These are phyloP conservation scores for Boletus mariae DNA, from an alignment of 1,284 basidiomycete genomes.

Conservation along the genomic window DNA sequence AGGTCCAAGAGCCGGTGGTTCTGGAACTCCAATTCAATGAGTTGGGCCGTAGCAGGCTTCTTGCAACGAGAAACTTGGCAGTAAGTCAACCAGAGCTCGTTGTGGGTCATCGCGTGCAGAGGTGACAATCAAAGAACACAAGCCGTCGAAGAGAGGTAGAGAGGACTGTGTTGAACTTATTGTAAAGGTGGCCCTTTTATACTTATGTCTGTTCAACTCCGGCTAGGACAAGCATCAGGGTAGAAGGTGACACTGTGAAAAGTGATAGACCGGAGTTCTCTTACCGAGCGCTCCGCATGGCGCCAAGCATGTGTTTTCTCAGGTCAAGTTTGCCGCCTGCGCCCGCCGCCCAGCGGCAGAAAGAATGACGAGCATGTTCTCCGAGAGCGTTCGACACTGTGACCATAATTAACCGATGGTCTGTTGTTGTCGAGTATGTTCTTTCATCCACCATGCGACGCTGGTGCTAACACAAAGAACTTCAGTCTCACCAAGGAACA, in stretches of 20 bases:
- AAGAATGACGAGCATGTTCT: background rate
- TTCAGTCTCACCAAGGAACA: no score
- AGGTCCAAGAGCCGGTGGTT: slow-evolving; percentile 39
- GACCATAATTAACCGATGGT: background rate
- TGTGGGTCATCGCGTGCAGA: slow-evolving; percentile 26
- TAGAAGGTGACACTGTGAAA: slow-evolving; percentile 10
- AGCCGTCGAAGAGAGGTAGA: slow-evolving; percentile 1
- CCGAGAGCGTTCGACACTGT: background rate
- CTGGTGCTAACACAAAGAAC: no score
- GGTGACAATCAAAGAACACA: background rate
- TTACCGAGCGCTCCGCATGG: background rate
- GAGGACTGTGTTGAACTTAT: background rate
- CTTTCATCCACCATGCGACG: background rate
- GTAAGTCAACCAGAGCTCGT: slow-evolving; percentile 47
- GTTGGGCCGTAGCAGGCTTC: slow-evolving; percentile 41
- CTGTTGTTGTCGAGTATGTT: background rate
- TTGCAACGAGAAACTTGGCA: slow-evolving; percentile 41
- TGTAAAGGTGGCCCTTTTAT: slow-evolving; percentile 12
- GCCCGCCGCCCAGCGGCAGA: background rate
- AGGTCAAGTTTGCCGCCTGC: background rate
- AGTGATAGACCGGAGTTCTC: background rate
- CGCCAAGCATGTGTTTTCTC: background rate
- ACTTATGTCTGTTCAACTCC: background rate
- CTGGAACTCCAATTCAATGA: slow-evolving; percentile 43
- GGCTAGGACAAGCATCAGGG: slow-evolving; percentile 3